phyloP scores from a whole-genome alignment of 2,329 filamentous ascomycete species.

The Colletotrichum endophyticum region DNA sequence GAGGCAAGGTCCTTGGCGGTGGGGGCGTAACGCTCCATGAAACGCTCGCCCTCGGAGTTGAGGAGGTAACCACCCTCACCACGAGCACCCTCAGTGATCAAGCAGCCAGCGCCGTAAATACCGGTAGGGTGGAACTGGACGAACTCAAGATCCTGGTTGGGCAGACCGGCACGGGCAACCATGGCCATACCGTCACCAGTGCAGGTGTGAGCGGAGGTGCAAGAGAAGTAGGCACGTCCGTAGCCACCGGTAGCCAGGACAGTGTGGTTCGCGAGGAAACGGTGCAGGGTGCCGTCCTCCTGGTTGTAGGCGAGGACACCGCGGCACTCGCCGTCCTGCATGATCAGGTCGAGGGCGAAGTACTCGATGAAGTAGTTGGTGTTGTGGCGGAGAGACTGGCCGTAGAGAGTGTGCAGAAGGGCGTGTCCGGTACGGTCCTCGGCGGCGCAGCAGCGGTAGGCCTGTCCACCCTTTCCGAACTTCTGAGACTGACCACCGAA shows the following conservation, averaged over 20 bases:
- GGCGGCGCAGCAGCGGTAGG: constrained; percentile 95
- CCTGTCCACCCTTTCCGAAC: constrained; percentile 95
- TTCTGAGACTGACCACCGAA: constrained; percentile 98
- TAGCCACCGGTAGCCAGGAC: constrained; percentile 97
- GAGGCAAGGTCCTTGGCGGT: constrained; percentile 97
- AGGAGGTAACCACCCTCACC: constrained; percentile 98
- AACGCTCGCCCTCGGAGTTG: constrained; percentile 97
- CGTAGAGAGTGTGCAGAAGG: constrained; percentile 97
- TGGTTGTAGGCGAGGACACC: constrained; percentile 98
- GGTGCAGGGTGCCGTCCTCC: constrained; percentile 96
- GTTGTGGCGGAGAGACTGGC: constrained; percentile 95
- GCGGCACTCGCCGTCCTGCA: constrained; percentile 96
- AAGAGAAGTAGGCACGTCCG: constrained; percentile 97
- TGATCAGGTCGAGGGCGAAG: constrained; percentile 95
- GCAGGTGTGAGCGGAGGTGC: constrained; percentile 97
- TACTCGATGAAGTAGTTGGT: constrained; percentile 99
- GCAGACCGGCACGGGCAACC: constrained; percentile 95
- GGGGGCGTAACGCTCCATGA: constrained; percentile 98
- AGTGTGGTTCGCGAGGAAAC: constrained; percentile 96
- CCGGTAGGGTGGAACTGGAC: constrained; percentile 99
- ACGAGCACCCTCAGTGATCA: constrained; percentile 97
- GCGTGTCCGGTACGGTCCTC: constrained; percentile 97
- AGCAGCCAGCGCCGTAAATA: constrained; percentile 97
- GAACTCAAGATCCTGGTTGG: constrained; percentile 99
- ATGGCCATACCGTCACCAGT: constrained; percentile 99